Evolutionary conservation across 257 asterid genomes (phyloP), one percentile per base, ranked within the genome.

Genomic region (Cynanchum wilfordii): DNA sequence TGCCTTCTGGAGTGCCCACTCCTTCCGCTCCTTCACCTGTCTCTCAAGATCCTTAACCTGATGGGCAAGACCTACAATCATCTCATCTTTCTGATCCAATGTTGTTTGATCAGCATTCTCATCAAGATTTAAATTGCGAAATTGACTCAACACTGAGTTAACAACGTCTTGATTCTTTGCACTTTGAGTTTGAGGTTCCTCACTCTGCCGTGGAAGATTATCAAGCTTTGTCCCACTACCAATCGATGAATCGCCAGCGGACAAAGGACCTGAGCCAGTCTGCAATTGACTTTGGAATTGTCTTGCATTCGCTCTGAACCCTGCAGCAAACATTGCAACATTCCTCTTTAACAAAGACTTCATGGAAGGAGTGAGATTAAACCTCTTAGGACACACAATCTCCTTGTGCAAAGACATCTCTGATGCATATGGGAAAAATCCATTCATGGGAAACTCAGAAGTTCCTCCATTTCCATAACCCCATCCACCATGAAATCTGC

Each of bases 1-100:
- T 4, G 99, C 97, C 83, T 91, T 94, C 78, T 91, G 89, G 73
- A 89, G 97, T 22, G 97, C 99, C 99, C 99, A 91, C 36, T 89
- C 99, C 79, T 89, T 91, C 24, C 93, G 82, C 68, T 94, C 99
- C 84, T 88, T 87, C 65, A 88, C 96, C 78, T 89, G 93, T 57
- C 82, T 87, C 86, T 94, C 97, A 17, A 91, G 86, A 73, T 89
- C 97, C 87, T 91, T 89, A 62, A 89, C 86, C 89, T 89, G 95
- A 76, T 83, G 89, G 54, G 89, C 73, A 88, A 91, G 82, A 78
- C 85, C 82, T n/a, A 94, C 66, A 65, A 91, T 84, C 91, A 82
- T 85, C 71, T 88, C 95, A 57, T 94, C 99, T 81, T 94, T 91
- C 82, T 89, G 89, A 79, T 88, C 95, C 74, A 88, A 60, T 13